Percentiles rank a stretch among this genome's conserved stretches.
phyloP scores from a whole-genome alignment of 306 rosid genomes.

The Fagus crenata region DNA sequence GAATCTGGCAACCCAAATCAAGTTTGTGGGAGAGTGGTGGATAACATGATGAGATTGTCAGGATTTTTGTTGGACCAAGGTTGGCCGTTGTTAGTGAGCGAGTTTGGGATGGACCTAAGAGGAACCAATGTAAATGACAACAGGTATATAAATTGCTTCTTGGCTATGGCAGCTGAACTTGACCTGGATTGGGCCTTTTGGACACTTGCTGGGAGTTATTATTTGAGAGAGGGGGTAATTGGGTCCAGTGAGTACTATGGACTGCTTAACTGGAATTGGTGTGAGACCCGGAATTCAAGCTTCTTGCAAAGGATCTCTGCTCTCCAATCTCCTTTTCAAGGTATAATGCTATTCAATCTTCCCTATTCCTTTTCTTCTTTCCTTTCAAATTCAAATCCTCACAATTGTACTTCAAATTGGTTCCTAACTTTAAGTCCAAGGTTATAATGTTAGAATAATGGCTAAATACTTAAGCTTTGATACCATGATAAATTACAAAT shows the following conservation, averaged over 20 bases:
- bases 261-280: constrained; percentile 57
- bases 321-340: constrained; percentile 78
- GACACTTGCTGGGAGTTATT: constrained; percentile 85
- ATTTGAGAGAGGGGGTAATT: constrained; percentile 61
- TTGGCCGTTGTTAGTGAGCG: constrained; percentile 79
- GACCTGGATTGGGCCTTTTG: constrained; percentile 86
- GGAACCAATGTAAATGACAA: constrained; percentile 81
- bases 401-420: no score
- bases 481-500: no score
- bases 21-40: constrained; percentile 67
- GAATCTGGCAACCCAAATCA: constrained; percentile 65
- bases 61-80: constrained; percentile 65
- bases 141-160: constrained; percentile 68
- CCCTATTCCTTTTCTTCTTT: not conserved
- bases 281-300: constrained; percentile 45
- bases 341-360: constrained; percentile 27
- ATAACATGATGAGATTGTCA: constrained; percentile 49
- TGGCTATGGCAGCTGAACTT: constrained; percentile 62
- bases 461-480: no score
- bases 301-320: constrained; percentile 52
- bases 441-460: no score
- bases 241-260: constrained; percentile 83
- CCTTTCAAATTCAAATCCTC: not conserved
- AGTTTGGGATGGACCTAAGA: constrained; percentile 74
- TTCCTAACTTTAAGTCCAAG: no score